phyloP scores from a whole-genome alignment of 352 stramenopile genomes.

The Globisporangium sylvaticum region DNA sequence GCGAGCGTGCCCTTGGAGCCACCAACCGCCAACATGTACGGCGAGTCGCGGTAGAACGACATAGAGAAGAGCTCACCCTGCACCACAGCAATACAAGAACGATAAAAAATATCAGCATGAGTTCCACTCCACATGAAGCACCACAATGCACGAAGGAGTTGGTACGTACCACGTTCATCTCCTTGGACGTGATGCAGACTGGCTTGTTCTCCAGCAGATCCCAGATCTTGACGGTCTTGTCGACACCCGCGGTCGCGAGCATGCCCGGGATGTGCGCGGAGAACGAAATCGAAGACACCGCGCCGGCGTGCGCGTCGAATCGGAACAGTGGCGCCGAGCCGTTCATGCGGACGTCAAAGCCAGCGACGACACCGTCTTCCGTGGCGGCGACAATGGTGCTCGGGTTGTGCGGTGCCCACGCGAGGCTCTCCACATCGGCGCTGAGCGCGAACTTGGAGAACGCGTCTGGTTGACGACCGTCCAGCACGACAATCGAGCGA shows the following conservation, averaged over 20 bases:
- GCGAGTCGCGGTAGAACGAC: constrained; percentile 86
- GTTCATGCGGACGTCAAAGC: constrained; percentile 95
- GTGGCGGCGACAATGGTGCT: constrained; percentile 91
- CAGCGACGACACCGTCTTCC: constrained; percentile 93
- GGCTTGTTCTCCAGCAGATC: constrained; percentile 80
- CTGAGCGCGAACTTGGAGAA: constrained; percentile 82
- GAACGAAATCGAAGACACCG: constrained; percentile 85
- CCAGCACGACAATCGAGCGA: constrained; percentile 91
- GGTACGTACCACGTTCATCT: constrained; percentile 88
- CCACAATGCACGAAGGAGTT: background rate
- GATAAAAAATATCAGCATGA: background rate
- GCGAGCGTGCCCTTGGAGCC: constrained; percentile 86
- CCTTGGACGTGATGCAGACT: constrained; percentile 85
- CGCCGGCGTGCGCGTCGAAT: constrained; percentile 89
- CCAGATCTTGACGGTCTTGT: constrained; percentile 99
- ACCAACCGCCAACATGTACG: constrained; percentile 87
- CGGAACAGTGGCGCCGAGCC: constrained; percentile 89
- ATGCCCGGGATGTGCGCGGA: constrained; percentile 88
- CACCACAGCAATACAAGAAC: constrained; percentile 17
- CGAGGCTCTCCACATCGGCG: constrained; percentile 89
- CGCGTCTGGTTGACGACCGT: constrained; percentile 84
- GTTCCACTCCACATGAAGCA: background rate
- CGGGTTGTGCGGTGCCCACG: constrained; percentile 92
- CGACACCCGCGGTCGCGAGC: constrained; percentile 93
- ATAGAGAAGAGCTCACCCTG: constrained; percentile 90